A percentile compares a stretch with the other conserved stretches of the same genome.
Evolutionary conservation across 1,284 basidiomycete genomes (phyloP).

Genomic region (Cystobasidium pallidum): DNA sequence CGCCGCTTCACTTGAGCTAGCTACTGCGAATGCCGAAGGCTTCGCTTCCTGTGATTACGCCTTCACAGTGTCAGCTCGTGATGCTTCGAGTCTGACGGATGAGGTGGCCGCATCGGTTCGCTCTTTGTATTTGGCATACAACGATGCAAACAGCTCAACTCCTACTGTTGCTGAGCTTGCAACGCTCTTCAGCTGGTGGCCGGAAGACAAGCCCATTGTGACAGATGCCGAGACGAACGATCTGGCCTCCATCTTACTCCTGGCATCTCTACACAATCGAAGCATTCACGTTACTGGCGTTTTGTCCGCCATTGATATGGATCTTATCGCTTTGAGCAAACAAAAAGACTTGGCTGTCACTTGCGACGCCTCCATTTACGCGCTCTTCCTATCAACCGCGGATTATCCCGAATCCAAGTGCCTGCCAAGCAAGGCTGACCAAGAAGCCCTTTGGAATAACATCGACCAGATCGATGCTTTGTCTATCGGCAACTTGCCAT

Average conservation of each 20-base stretch:
- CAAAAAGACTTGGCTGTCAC: conserved; percentile 91
- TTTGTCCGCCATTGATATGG: conserved; percentile 80
- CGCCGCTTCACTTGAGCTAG: conserved; percentile 68
- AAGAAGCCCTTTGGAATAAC: conserved; percentile 84
- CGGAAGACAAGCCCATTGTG: conserved; percentile 85
- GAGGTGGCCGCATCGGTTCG: conserved; percentile 79
- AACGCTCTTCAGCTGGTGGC: conserved; percentile 88
- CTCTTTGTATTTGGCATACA: conserved; percentile 81
- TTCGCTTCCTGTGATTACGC: conserved; percentile 83
- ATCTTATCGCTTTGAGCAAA: conserved; percentile 92
- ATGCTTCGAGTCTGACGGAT: conserved; percentile 66
- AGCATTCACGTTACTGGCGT: conserved; percentile 95
- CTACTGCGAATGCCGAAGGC: conserved; percentile 65
- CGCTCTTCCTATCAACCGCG: conserved; percentile 83
- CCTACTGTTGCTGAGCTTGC: conserved; percentile 67
- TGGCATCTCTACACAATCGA: conserved; percentile 88
- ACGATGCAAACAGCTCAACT: conserved; percentile 62
- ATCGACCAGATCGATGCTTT: conserved; percentile 86
- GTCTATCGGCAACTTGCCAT: conserved; percentile 84
- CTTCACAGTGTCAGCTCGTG: conserved; percentile 71
- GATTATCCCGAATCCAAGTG: conserved; percentile 70
- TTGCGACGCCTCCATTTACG: conserved; percentile 92
- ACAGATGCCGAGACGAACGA: conserved; percentile 91
- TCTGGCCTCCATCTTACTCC: conserved; percentile 87
- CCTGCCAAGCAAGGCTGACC: conserved; percentile 78